These are phyloP conservation scores for Sporothrix globosa DNA, from an alignment of 2,329 filamentous ascomycete species.

Conservation along the genomic window DNA sequence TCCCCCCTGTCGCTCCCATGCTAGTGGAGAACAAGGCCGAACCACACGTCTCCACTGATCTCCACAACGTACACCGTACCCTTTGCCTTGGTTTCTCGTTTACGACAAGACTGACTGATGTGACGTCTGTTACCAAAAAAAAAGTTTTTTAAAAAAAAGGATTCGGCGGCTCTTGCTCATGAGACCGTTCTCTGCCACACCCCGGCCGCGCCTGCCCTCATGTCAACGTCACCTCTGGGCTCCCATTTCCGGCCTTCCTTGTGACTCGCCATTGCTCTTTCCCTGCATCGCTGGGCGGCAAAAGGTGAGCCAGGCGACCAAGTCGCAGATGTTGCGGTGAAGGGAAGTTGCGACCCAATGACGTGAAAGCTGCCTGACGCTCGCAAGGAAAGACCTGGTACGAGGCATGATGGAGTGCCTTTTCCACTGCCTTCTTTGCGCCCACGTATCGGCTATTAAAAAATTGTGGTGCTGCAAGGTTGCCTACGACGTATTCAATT, in stretches of 20 bases:
- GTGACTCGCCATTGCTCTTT: neutral
- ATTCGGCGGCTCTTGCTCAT: neutral
- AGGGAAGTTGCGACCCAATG: constrained; percentile 26
- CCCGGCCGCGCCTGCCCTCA: constrained; percentile 13
- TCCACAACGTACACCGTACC: constrained; percentile 32
- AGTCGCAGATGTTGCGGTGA: constrained; percentile 22
- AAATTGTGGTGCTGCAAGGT: neutral
- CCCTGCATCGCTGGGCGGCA: constrained; percentile 1
- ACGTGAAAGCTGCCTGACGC: constrained; percentile 11
- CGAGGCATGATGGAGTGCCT: neutral
- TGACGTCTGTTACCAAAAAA: constrained; percentile 14
- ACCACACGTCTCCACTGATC: constrained; percentile 32
- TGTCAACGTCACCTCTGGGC: neutral
- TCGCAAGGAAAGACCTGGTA: neutral
- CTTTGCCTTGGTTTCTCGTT: constrained; percentile 2
- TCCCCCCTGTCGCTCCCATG: constrained; percentile 30
- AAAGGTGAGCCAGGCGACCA: constrained; percentile 7
- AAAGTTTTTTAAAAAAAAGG: too few species aligned
- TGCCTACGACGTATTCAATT: constrained; percentile 19
- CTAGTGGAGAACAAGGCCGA: constrained; percentile 30
- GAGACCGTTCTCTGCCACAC: neutral
- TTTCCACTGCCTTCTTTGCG: neutral
- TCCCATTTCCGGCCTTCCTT: constrained; percentile 15
- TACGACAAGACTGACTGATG: neutral
- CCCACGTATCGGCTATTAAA: too few species aligned